phyloP scores from a whole-genome alignment of 139 green algal genomes.

The Chlorella sp. region DNA sequence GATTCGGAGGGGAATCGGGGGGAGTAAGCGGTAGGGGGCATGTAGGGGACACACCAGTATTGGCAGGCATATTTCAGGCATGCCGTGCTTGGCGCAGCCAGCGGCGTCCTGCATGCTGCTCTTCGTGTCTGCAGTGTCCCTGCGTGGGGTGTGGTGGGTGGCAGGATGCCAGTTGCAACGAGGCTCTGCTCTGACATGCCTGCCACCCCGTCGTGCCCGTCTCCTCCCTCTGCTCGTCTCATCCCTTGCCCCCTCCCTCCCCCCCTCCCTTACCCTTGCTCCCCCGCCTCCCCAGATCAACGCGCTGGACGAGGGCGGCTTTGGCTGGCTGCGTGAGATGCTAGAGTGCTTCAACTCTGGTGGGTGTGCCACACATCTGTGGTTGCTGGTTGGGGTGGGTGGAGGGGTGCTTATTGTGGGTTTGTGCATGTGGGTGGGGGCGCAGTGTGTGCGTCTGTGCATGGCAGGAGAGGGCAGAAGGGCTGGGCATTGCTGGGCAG shows the following conservation, averaged over 20 bases:
- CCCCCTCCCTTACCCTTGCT: neutral
- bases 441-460: neutral
- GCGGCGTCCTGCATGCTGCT: too few species aligned
- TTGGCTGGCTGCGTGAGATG: constrained; percentile 91
- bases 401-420: neutral
- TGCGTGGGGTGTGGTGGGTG: neutral
- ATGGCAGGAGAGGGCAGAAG: neutral
- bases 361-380: neutral
- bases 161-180: too few species aligned
- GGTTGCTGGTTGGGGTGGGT: neutral
- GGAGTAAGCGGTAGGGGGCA: too few species aligned
- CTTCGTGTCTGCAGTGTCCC: too few species aligned
- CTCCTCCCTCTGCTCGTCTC: neutral
- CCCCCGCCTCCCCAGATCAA: constrained; percentile 60
- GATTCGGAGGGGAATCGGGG: neutral
- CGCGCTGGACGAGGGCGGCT: constrained; percentile 71
- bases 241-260: neutral
- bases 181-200: too few species aligned
- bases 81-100: neutral
- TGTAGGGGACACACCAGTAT: neutral
- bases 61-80: too few species aligned
- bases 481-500: too few species aligned
- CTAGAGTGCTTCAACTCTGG: constrained; percentile 86
- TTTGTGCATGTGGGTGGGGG: too few species aligned
- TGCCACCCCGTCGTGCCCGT: neutral